Evolutionary conservation across 495 filamentous ascomycete species (phyloP), one percentile per base, ranked within the genome.

Genomic region (Penicillium desertorum): DNA sequence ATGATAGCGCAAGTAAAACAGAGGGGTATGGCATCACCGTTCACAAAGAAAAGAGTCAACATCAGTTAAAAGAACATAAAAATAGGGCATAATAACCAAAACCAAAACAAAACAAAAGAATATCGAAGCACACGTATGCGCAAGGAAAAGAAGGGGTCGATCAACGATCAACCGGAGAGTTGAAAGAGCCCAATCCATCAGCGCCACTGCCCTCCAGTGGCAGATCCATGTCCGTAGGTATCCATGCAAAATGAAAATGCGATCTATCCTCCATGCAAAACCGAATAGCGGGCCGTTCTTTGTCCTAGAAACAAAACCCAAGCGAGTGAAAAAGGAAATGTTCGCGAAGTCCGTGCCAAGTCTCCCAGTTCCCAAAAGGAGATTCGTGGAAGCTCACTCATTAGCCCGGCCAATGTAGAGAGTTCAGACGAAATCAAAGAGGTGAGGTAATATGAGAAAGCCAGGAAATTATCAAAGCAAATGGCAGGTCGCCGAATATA

Each of bases 151-250:
- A 51, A 58, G 45, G 46, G 56, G 50, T 62, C 54, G 57, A 67
- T 65, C 64, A 49, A 54, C 48, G 63, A 62, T 68, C 63, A 58
- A 66, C 59, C 29, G 29, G 22, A 36, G 27, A 27, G 51, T 44
- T 57, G 32, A 54, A 53, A 57, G 45, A 54, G n/a, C 46, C 57
- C 58, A 58, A 34, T 54, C 54, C 60, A 64, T 61, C 58, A 62
- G 66, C 63, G 63, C 68, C 65, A 66, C 68, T 63, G 62, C 63
- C 65, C 61, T 48, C 66, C 68, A 71, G 69, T 62, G 65, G 70
- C 71, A 73, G 70, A 68, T 62, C 54, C 61, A 67, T 69, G 59
- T 64, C 58, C 57, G 50, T 55, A 32, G 46, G 59, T 51, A 62
- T 68, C 60, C 57, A 65, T 65, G 60, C 62, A 53, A 53, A 43